Conservation (phyloP, 129 eudicot species). For the Arctium lappa region DNA sequence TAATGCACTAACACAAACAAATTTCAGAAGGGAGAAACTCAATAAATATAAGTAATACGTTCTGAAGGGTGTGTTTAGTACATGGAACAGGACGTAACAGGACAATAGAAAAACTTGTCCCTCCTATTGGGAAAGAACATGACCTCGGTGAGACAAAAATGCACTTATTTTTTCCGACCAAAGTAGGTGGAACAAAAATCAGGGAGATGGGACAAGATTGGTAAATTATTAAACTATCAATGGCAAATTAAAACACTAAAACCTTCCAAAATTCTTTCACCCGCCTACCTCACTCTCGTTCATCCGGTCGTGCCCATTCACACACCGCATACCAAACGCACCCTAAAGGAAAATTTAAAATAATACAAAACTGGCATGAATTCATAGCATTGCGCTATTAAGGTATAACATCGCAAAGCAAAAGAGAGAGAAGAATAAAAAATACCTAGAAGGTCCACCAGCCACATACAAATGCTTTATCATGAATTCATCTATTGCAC, state of each 20-base stretch:
- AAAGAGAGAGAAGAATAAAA: neutral
- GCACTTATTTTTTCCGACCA: neutral
- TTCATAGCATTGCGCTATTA: neutral
- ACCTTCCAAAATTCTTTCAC: neutral
- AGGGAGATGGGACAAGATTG: neutral
- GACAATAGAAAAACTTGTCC: neutral
- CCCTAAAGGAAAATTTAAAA: neutral
- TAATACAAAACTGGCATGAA: neutral
- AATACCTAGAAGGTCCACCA: constrained; percentile 71
- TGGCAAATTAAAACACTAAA: neutral
- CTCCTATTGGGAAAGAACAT: neutral
- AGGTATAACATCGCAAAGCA: neutral
- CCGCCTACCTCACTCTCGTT: neutral
- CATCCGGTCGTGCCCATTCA: neutral
- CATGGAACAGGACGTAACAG: neutral
- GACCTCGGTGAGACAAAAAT: neutral
- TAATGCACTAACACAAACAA: neutral
- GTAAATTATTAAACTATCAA: neutral
- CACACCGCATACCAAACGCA: neutral
- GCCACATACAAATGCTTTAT: constrained; percentile 56
- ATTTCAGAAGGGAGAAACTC: neutral
- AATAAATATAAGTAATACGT: neutral
- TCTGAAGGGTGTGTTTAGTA: neutral
- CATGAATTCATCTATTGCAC: constrained; percentile 62
- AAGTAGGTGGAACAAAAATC: neutral